Base-by-base conservation (phyloP, 768 basidiomycete genomes). In the Lepiota venenata region DNA sequence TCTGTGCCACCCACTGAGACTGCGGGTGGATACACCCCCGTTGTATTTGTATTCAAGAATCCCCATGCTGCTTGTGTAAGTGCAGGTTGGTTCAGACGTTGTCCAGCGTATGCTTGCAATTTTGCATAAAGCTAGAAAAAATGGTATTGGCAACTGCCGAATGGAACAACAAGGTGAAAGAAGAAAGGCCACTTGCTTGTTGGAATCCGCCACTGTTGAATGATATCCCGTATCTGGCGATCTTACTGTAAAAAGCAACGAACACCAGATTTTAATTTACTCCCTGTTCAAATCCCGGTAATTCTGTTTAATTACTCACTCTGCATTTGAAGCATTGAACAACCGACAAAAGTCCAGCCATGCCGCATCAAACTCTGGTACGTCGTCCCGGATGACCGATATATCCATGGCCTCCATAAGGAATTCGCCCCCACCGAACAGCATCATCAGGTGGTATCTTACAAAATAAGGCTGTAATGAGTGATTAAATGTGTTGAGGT, bases 1-100 rank as follows among this genome's bases (percentile, higher is more conserved):
- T 77, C 69, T 15, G 66, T 69, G 4, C 72, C 73, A 44, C 78
- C 69, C 27, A 79, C 63, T 10, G 70, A 62, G 16, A 73, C 79
- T 52, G 65, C 62, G 37, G 69, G 68, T n/a, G 65, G 60, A 63
- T 66, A 72, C 15, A 73, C 65, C 3, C 72, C 72, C 15, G 65
- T 66, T 6, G 63, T 70, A 44, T 68, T 71, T 1, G 52, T 61
- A 45, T 57, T 66, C 40, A 71, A 62, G 44, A 65, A 56, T 29
- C 66, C 59, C 71, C 71, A 72, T 15, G 72, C 72, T 3, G 69
- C 65, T 62, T 70, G 64, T 49, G 71, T 69, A 15, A 72, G 45
- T 1, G 64, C 39, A 7, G 59, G 58, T 45, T 71, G 63, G 37
- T 71, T 70, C 16, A 72, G 58, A 22, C 71, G 66, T 53, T 70